Evolutionary conservation across 106 monocot species (phyloP), one percentile per base, ranked within the genome.

Genomic region (Acorus gramineus): DNA sequence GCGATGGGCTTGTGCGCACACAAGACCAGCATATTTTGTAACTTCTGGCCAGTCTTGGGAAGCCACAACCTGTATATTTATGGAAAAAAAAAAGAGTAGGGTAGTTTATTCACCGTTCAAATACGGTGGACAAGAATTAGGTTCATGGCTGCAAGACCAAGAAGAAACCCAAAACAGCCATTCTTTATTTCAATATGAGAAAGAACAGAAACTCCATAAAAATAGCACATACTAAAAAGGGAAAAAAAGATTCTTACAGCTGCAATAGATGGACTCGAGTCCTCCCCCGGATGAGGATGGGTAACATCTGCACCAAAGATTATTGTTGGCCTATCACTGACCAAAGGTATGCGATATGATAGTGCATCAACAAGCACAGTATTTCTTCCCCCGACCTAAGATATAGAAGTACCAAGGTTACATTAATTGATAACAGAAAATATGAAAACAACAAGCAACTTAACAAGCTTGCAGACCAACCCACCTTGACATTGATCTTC

Each of bases 11-110:
- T 98, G 91, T 3, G 96, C 96, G 73, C 83, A 77, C 42, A 98
- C 91, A 56, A 91, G 56, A 1, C 87, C 91, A 47, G 96, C 87
- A 83, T 98, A 98, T 49, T 98, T 98, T 4, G 96, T 98, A 49
- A 98, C 83, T 67, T 98, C 96, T 47, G 96, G 96, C 96, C 96
- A 98, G 56, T 98, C 96, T 78, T 98, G 91, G 64, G 96, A 98
- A 54, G 96, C 96, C 57, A 98, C 91, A 50, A 98, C 96, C 91
- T 96, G 67, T 6, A 54, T 55, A 12, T 46, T 6, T n/a, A 7
- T 2, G 11, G 8, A 50, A 50, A 14, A n/a, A 50, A 50, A 14
- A 45, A 11, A 8, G 48, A 12, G 49, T 2, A 53, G 8, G 54
- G 62, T n/a, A 28, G 28, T 28, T 28, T 28, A 28, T 28, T 28